Evolutionary conservation across 306 rosid species (phyloP), one percentile per base, ranked within the genome.

Genomic region (Macrotyloma uniflorum): DNA sequence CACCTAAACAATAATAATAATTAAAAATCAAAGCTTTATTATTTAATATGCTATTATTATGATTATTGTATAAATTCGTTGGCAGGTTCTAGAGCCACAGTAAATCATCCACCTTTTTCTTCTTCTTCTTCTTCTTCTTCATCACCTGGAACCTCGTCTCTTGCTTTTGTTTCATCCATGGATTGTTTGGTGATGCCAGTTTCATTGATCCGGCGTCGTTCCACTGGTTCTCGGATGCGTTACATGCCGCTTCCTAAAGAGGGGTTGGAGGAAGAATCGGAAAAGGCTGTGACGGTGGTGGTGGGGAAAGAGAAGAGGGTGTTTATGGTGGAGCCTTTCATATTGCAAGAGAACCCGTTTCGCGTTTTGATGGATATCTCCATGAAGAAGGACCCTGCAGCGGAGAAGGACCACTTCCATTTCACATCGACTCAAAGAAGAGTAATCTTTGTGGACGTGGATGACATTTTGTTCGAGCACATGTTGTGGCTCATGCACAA

Each of bases 401-500:
- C 22, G 64, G 8, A 14, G 65, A 59, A 71, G 33, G n/a, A 79
- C 1, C 32, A 51, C 42, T 73, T 38, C 8, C 40, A 64, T 47
- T 81, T 59, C 68, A 38, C 61, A 0, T 59, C 67, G 3, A 20
- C 59, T 8, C 51, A 74, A 0, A 38, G 61, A 71, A 74, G 85
- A 42, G 89, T 80, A 67, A 77, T 94, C 15, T 89, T 90, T 63
- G 91, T 92, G 13, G 95, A 92, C 76, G 97, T 94, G 1, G 98
- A 94, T 80, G 84, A 95, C 4, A 92, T 94, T 55, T 84, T 94
- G 91, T 94, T 94, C 50, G 98, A 94, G 76, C 98, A 94, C 67
- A 89, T 94, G 95, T 47, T 92, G 76, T 94, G 98, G 98, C 79
- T 94, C 53, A 42, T 94, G 92, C 72, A 89, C 14, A 94, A 94